phyloP scores from a whole-genome alignment of 805 yeast species.

The Candida orba region DNA sequence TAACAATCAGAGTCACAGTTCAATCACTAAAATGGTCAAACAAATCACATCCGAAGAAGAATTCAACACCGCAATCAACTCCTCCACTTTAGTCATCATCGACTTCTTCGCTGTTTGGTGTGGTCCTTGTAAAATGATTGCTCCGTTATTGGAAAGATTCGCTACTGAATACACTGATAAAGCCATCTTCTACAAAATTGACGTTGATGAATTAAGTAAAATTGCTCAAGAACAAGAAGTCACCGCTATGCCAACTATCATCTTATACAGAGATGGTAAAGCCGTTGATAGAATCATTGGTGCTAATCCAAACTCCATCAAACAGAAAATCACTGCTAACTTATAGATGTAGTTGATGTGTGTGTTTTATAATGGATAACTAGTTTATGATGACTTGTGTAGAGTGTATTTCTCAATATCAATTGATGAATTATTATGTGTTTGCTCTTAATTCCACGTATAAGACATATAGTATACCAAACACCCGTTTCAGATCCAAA shows the following conservation, averaged over 20 bases:
- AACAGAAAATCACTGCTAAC: conserved; percentile 52
- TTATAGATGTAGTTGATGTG: no score
- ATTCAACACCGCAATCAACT: conserved; percentile 57
- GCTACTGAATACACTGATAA: conserved; percentile 46
- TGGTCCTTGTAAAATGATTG: conserved; percentile 97
- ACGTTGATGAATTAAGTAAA: conserved; percentile 76
- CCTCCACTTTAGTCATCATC: conserved; percentile 74
- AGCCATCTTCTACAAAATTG: conserved; percentile 81
- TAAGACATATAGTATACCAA: no score
- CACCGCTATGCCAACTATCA: conserved; percentile 58
- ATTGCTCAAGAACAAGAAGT: conserved; percentile 62
- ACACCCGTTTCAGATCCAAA: no score
- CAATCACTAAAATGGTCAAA: no score
- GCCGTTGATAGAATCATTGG: conserved; percentile 77
- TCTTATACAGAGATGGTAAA: conserved; percentile 79
- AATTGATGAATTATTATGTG: no score
- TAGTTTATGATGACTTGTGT: neutral
- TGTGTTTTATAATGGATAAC: neutral
- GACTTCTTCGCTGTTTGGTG: conserved; percentile 98
- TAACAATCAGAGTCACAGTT: no score
- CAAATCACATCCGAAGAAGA: conserved; percentile 45
- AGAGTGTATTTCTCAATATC: neutral
- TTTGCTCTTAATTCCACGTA: no score
- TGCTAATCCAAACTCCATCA: conserved; percentile 82
- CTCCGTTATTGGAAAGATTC: conserved; percentile 86